phyloP scores from a whole-genome alignment of 2,329 filamentous ascomycete genomes.

The Ceratocystiopsis brevicomis region DNA sequence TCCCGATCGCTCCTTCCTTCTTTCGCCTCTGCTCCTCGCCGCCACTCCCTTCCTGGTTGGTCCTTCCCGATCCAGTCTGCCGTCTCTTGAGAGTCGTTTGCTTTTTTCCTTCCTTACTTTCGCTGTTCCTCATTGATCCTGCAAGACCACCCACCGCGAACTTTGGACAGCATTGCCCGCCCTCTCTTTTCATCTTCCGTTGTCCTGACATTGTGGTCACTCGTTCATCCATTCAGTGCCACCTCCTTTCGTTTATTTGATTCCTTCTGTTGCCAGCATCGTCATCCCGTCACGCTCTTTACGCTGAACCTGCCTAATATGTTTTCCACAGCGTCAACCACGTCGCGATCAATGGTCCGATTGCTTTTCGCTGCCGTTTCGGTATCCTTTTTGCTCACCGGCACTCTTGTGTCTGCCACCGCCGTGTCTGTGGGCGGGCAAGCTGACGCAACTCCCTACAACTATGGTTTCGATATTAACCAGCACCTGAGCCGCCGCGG shows the following conservation, averaged over 20 bases:
- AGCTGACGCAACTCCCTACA: constrained; percentile 17
- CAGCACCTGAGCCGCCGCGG: constrained; percentile 21
- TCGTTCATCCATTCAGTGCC: background rate
- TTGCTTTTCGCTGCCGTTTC: too few relatives aligned
- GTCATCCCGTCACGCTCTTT: too few relatives aligned
- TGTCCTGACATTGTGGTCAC: too few relatives aligned
- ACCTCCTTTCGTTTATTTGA: background rate
- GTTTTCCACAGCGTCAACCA: too few relatives aligned
- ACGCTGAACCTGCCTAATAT: background rate
- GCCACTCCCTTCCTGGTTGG: too few relatives aligned
- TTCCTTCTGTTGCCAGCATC: background rate
- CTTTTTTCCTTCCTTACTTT: too few relatives aligned
- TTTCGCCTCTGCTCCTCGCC: too few relatives aligned
- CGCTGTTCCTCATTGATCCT: background rate
- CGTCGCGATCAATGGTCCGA: too few relatives aligned
- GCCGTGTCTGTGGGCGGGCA: too few relatives aligned
- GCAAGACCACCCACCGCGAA: background rate
- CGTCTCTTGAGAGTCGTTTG: background rate
- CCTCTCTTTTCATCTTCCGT: background rate
- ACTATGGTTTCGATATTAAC: constrained; percentile 30
- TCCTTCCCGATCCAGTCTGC: background rate
- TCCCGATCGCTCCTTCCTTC: too few relatives aligned
- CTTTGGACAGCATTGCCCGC: background rate
- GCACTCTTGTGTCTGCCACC: too few relatives aligned
- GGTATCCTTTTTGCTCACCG: too few relatives aligned